Evolutionary conservation across 345 rosid genomes (phyloP), one percentile per base, ranked within the genome.

Genomic region (Lepidium didymum): DNA sequence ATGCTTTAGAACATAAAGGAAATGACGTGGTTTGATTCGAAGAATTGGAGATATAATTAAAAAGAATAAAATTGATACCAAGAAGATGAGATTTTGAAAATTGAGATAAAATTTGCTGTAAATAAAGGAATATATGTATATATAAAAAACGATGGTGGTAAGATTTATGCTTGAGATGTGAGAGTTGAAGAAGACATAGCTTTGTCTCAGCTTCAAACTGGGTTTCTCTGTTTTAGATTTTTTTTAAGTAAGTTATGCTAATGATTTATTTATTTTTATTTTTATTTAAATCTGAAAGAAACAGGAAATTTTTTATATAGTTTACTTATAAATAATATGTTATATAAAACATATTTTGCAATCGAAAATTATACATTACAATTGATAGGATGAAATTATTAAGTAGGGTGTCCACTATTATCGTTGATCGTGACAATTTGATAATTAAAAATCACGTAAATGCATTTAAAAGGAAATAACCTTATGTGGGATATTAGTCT

Each of bases 121-220:
- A 58, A 77, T 29, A 29, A 52, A 13, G 25, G 51, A 51, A 59
- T 64, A 27, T 27, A 27, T 4, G 4, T 44, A 6, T n/a, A n/a
- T n/a, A 41, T 4, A 33, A 66, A 73, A 58, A 10, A n/a, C n/a
- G 7, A 52, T 10, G 35, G n/a, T 62, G 12, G 36, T 64, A 52
- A 55, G 27, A 38, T 16, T 37, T 64, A 43, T 35, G 40, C 27
- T 44, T 65, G 78, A 70, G 79, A 85, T 73, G 59, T 65, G 79
- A 81, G 73, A 70, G 69, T 56, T 75, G 77, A 68, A 77, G 62
- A 71, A 42, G 57, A 52, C 73, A 80, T 76, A 74, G 78, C 72
- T 65, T 70, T 56, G 15, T 71, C 78, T 75, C 76, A 61, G 64
- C 80, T 79, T 76, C 62, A 82, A 82, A 77, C 80, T 84, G 44